These are phyloP conservation scores for Insectozyma bohioensis DNA, from an alignment of 1,139 yeast species.

Conservation along the genomic window DNA sequence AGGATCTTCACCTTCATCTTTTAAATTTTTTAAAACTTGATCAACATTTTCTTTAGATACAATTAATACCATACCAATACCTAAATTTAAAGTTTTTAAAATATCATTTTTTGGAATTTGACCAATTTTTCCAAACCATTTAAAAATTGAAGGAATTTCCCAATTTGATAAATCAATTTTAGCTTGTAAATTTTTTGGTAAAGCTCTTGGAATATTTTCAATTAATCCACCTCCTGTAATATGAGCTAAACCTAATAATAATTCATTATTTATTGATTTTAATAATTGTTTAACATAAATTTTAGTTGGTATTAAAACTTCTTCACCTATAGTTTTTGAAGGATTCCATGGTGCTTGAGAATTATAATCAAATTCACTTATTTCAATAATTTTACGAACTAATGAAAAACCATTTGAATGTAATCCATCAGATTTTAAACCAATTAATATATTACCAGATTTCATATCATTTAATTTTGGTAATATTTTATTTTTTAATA, in stretches of 20 bases:
- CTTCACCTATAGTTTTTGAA: constrained; percentile 76
- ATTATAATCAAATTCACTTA: constrained; percentile 63
- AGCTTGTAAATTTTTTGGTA: constrained; percentile 81
- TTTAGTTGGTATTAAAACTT: constrained; percentile 83
- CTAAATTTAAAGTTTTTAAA: constrained; percentile 90
- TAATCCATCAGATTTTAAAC: constrained; percentile 86
- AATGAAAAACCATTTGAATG: constrained; percentile 97
- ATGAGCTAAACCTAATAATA: constrained; percentile 87
- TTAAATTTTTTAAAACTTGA: constrained; percentile 52
- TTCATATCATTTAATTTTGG: constrained; percentile 69
- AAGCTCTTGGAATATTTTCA: constrained; percentile 93
- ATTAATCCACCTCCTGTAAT: constrained; percentile 98
- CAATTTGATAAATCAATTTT: constrained; percentile 74
- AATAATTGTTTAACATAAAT: constrained; percentile 91
- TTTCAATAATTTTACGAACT: constrained; percentile 90
- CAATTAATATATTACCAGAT: constrained; percentile 80
- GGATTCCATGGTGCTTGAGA: constrained; percentile 85
- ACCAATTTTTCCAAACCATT: constrained; percentile 92
- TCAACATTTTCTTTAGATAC: constrained; percentile 66
- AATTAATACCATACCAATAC: constrained; percentile 94
- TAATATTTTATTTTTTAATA: constrained; percentile 68
- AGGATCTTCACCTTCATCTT: constrained; percentile 71
- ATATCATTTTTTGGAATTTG: constrained; percentile 84
- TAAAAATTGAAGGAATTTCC: constrained; percentile 86
- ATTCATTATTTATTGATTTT: constrained; percentile 65